These are phyloP conservation scores for Cyclostephanos invisitatus DNA, from an alignment of 108 stramenopile species.

Conservation along the genomic window DNA sequence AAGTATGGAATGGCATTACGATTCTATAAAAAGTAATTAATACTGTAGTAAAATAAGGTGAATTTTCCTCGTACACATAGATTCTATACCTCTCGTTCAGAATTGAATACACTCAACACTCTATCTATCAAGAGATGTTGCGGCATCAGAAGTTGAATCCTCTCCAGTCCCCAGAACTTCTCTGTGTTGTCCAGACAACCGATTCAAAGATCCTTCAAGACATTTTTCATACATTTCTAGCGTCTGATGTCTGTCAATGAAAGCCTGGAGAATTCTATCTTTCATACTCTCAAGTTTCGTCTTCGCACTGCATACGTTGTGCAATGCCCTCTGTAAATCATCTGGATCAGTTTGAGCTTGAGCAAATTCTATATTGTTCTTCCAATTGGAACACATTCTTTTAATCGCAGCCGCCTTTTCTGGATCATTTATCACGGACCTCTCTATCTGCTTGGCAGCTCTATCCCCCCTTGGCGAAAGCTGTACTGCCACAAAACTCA, in stretches of 20 bases:
- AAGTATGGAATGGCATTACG: too few relatives aligned
- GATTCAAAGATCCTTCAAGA: conserved; percentile 19
- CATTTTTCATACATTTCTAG: conserved; percentile 39
- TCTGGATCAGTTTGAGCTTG: conserved; percentile 27
- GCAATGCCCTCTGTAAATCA: conserved; percentile 15
- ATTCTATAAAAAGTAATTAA: too few relatives aligned
- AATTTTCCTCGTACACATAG: too few relatives aligned
- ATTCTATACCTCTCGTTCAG: too few relatives aligned
- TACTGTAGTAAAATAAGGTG: too few relatives aligned
- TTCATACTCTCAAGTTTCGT: conserved; percentile 23
- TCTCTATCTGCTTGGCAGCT: conserved; percentile 24
- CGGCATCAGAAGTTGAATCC: neutral
- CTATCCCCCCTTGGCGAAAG: conserved; percentile 21
- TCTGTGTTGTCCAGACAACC: conserved; percentile 7
- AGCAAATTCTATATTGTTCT: conserved; percentile 30
- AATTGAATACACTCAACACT: too few relatives aligned
- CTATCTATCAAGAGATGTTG: too few relatives aligned
- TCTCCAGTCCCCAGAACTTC: neutral
- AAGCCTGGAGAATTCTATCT: conserved; percentile 33
- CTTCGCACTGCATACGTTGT: conserved; percentile 18
- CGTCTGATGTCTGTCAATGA: conserved; percentile 29
- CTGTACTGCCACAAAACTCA: neutral
- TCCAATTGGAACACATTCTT: conserved; percentile 37
- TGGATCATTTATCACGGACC: conserved; percentile 9
- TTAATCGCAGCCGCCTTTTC: conserved; percentile 22